phyloP scores from a whole-genome alignment of 805 yeast genomes.

The Candida maesae region DNA sequence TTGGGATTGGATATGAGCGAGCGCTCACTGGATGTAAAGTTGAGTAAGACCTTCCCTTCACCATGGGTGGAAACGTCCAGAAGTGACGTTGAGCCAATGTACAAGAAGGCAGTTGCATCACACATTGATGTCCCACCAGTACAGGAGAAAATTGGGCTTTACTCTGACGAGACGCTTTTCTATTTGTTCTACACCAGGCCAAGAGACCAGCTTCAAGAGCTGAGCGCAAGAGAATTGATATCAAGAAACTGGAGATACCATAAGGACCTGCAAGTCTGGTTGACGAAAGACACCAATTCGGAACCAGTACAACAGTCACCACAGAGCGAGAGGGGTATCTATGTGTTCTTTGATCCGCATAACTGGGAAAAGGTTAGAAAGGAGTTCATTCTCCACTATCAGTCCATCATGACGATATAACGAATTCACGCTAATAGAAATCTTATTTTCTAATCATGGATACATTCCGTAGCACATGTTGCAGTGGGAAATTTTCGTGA shows the following conservation, averaged over 20 bases:
- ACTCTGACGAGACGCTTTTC: slow-evolving; percentile 89
- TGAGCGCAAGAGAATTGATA: slow-evolving; percentile 87
- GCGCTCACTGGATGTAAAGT: slow-evolving; percentile 32
- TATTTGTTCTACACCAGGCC: slow-evolving; percentile 93
- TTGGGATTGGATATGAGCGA: slow-evolving; percentile 58
- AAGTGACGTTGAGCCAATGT: slow-evolving; percentile 86
- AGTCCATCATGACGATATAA: slow-evolving; percentile 48
- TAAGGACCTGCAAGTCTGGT: slow-evolving; percentile 93
- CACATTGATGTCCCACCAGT: slow-evolving; percentile 15
- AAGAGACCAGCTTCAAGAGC: slow-evolving; percentile 86
- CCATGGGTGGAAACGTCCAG: slow-evolving; percentile 96
- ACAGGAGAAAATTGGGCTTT: slow-evolving; percentile 48
- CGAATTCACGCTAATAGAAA: slow-evolving; percentile 1
- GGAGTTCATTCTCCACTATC: slow-evolving; percentile 58
- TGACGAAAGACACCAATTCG: slow-evolving; percentile 85
- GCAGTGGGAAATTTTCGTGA: too few species aligned
- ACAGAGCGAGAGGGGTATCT: slow-evolving; percentile 89
- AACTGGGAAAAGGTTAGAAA: slow-evolving; percentile 92
- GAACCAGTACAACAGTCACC: slow-evolving; percentile 82
- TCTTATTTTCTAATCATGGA: background rate
- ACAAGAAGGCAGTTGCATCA: slow-evolving; percentile 51
- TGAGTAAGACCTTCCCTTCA: slow-evolving; percentile 69
- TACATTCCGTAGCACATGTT: too few species aligned
- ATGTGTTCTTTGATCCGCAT: slow-evolving; percentile 91
- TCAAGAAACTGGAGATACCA: slow-evolving; percentile 96